Conservation (phyloP, 805 yeast genomes). For the Cyberlindnera nakhonratchasimensis region DNA sequence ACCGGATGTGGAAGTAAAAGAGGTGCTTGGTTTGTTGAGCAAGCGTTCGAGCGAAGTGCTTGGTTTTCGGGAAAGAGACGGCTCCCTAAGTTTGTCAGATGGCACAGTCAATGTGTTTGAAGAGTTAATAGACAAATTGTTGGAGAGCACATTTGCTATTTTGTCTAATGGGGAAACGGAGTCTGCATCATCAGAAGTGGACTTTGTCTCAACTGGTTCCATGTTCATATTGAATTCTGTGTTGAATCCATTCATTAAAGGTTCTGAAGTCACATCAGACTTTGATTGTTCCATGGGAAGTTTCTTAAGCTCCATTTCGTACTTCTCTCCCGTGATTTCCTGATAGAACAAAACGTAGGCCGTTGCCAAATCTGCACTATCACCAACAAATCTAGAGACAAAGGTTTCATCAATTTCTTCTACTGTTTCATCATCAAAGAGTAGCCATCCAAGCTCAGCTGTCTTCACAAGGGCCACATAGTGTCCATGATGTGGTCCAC, state of each 20-base stretch:
- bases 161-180: conserved; percentile 23
- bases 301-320: conserved; percentile 8
- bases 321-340: conserved; percentile 44
- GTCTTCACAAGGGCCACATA: conserved; percentile 85
- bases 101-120: conserved; percentile 19
- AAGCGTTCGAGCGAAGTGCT: conserved; percentile 5
- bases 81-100: conserved; percentile 12
- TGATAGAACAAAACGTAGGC: conserved; percentile 88
- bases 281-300: not conserved
- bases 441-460: conserved; percentile 76
- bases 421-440: conserved; percentile 94
- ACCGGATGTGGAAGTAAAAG: conserved; percentile 1
- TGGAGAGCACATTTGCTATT: conserved; percentile 13
- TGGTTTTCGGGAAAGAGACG: conserved; percentile 1
- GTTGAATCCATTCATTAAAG: conserved; percentile 10
- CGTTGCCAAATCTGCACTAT: conserved; percentile 80
- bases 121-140: conserved; percentile 18
- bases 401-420: conserved; percentile 81
- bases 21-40: conserved; percentile 6
- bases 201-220: conserved; percentile 6
- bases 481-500: conserved; percentile 98
- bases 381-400: conserved; percentile 85
- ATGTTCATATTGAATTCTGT: conserved; percentile 14
- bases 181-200: conserved; percentile 9
- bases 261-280: not conserved